phyloP scores from a whole-genome alignment of 2,329 filamentous ascomycete species.

The Penicillium sp. region DNA sequence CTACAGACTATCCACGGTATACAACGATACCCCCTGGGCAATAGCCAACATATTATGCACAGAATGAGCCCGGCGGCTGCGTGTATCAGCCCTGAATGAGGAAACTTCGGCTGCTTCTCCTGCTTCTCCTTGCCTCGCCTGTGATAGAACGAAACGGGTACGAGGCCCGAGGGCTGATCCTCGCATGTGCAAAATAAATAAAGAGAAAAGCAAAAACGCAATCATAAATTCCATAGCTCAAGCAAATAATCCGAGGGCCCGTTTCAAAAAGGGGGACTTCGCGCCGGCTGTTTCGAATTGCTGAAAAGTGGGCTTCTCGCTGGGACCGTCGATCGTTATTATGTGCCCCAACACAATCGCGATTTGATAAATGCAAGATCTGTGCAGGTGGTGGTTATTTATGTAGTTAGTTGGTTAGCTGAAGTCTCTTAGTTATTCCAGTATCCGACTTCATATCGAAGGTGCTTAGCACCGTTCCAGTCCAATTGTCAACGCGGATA shows the following conservation, averaged over 20 bases:
- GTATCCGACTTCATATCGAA: not conserved
- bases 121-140: conserved; percentile 13
- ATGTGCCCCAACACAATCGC: conserved; percentile 4
- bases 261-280: conserved; percentile 11
- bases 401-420: no score
- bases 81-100: not conserved
- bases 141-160: conserved; percentile 18
- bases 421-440: no score
- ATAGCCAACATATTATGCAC: not conserved
- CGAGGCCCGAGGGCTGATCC: conserved; percentile 20
- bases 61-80: not conserved
- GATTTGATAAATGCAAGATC: not conserved
- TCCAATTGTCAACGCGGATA: not conserved
- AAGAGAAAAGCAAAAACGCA: not conserved
- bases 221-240: not conserved
- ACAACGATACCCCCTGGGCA: no score
- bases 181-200: conserved; percentile 10
- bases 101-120: conserved; percentile 6
- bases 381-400: no score
- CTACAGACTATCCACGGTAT: not conserved
- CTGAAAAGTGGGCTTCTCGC: conserved; percentile 19
- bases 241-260: conserved; percentile 2
- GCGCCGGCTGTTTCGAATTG: conserved; percentile 22
- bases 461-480: not conserved
- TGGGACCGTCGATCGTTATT: conserved; percentile 23